Percentiles rank a stretch among this genome's conserved stretches.
Conservation (phyloP, 1,139 yeast genomes). For the Candida mesenterica region DNA sequence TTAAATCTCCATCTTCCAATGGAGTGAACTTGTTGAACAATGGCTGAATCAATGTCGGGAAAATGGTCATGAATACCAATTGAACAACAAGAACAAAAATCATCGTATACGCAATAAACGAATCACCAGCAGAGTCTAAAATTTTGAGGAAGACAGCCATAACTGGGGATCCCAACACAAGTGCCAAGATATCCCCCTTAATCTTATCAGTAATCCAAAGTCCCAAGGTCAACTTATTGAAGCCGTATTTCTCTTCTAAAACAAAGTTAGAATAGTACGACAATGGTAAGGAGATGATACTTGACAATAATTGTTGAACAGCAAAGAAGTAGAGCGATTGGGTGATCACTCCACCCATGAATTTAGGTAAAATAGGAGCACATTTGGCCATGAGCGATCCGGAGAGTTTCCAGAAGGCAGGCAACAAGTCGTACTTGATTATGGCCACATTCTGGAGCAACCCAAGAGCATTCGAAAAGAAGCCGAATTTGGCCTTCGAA, state of each 20-base stretch:
- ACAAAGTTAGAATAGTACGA: slow-evolving; percentile 79
- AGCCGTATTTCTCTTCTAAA: slow-evolving; percentile 88
- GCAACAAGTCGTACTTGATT: slow-evolving; percentile 62
- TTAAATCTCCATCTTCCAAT: slow-evolving; percentile 85
- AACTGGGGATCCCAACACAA: slow-evolving; percentile 69
- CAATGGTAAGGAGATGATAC: slow-evolving; percentile 61
- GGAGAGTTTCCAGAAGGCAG: slow-evolving; percentile 64
- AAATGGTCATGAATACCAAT: slow-evolving; percentile 67
- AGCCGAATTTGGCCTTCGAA: slow-evolving; percentile 74
- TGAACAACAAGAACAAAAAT: slow-evolving; percentile 69
- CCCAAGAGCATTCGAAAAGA: slow-evolving; percentile 52
- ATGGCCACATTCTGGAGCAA: slow-evolving; percentile 57
- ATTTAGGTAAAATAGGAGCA: slow-evolving; percentile 38
- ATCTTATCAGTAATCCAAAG: slow-evolving; percentile 72
- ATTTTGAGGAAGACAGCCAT: slow-evolving; percentile 76
- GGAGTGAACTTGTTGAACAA: slow-evolving; percentile 89
- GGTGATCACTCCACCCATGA: slow-evolving; percentile 55
- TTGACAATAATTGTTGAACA: slow-evolving; percentile 46
- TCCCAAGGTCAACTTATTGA: slow-evolving; percentile 74
- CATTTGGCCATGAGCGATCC: slow-evolving; percentile 36
- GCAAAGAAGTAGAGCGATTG: slow-evolving; percentile 63
- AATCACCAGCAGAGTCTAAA: slow-evolving; percentile 74
- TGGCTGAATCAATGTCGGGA: slow-evolving; percentile 86
- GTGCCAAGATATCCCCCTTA: slow-evolving; percentile 55
- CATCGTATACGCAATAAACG: slow-evolving; percentile 78